Conservation (phyloP, 148 eudicot species). For the Oxyria digyna region DNA sequence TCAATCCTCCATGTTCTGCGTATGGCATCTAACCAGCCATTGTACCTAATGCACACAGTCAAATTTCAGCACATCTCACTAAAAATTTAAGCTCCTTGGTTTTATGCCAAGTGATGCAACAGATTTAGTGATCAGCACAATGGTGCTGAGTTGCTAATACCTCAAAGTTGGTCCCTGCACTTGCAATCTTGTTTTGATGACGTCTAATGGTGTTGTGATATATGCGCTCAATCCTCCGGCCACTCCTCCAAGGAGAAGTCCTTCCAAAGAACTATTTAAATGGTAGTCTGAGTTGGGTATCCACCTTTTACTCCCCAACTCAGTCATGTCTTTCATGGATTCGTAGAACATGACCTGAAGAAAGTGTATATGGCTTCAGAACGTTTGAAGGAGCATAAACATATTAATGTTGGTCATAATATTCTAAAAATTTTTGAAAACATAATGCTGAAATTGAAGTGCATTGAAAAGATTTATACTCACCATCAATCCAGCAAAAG, state of each 20-base stretch:
- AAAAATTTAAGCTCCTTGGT: too few relatives aligned
- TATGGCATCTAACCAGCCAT: conserved; percentile 71
- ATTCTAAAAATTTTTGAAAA: not conserved
- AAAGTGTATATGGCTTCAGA: not conserved
- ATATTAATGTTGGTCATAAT: not conserved
- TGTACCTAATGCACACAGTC: conserved; percentile 36
- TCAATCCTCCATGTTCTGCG: conserved; percentile 60
- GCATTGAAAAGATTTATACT: not conserved
- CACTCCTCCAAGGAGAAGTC: conserved; percentile 76
- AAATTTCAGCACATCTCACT: not conserved
- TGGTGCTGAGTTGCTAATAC: conserved; percentile 17
- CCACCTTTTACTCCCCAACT: conserved; percentile 54
- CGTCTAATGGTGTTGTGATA: conserved; percentile 82
- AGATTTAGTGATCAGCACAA: not conserved
- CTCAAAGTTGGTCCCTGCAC: conserved; percentile 61
- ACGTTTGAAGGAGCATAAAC: not conserved
- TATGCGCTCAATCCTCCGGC: conserved; percentile 92
- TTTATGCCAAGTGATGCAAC: too few relatives aligned
- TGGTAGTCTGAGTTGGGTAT: conserved; percentile 31
- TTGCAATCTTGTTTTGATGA: conserved; percentile 72
- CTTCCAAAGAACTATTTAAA: conserved; percentile 51
- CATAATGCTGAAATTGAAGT: not conserved
- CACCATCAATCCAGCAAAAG: conserved; percentile 98
- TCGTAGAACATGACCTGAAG: conserved; percentile 75
- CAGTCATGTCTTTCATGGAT: conserved; percentile 54